Evolutionary conservation across 1,139 yeast genomes (phyloP), one percentile per base, ranked within the genome.

Genomic region (Diutina scorzettiae): DNA sequence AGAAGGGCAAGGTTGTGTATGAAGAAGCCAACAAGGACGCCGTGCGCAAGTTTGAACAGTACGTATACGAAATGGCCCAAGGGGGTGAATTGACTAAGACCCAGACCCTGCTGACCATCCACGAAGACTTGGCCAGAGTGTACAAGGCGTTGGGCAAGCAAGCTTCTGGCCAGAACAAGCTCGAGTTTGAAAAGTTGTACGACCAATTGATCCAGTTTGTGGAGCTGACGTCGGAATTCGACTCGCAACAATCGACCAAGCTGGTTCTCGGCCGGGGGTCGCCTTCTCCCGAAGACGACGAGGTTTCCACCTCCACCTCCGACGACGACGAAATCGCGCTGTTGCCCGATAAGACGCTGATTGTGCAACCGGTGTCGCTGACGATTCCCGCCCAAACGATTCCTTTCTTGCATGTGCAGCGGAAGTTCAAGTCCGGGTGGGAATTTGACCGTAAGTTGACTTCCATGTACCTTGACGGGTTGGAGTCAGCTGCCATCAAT

Each of bases 31-130:
- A 86, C 59, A 84, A 95, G 63, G 86, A 91, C 41, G 75, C 91
- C 46, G 94, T 89, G 50, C 81, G 97, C 66, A 91, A 91, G 62
- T 76, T 91, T 50, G 96, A 93, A 66, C 94, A 89, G 61, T 91
- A 91, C 58, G 97, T 91, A 51, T 76, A 79, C 58, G 96, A 86
- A 63, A 89, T 91, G 97, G 95, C 97, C 43, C 81, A 78, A 57
- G 98, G 98, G 65, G 91, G 95, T 54, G 78, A 78, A 51, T 67
- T 85, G 59, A 85, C 97, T 49, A 78, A 71, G 54, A 68, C 64
- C 46, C 57, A 63, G 29, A 45, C 53, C 20, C 78, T 78, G 58
- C 86, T 91, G 55, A 76, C 94, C 42, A 80, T 83, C 55, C 78
- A 78, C 53, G 91, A 86, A 58, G 96, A 86, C 62, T 74, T 87